Conservation (phyloP, 2,329 filamentous ascomycete species). For the Coleophoma crateriformis region DNA sequence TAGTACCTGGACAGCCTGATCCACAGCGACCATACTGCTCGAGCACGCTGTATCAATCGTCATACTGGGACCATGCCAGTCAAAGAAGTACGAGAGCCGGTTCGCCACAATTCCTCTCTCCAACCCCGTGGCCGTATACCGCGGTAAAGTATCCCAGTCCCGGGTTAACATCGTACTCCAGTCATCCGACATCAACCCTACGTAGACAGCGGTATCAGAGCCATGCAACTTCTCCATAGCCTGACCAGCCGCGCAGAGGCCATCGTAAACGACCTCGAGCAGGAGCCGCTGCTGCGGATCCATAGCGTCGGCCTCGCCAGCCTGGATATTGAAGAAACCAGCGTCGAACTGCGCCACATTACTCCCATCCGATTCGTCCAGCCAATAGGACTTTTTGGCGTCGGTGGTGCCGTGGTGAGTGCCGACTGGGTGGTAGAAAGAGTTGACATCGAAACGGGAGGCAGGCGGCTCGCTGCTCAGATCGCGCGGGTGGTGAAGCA, state of each 20-base stretch:
- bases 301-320: conserved; percentile 14
- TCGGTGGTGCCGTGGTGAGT: background rate
- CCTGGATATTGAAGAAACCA: conserved; percentile 17
- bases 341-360: background rate
- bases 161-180: conserved; percentile 14
- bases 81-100: conserved; percentile 34
- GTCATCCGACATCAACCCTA: conserved; percentile 19
- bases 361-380: background rate
- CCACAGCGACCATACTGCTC: conserved; percentile 27
- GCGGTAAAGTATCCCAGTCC: conserved; percentile 29
- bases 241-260: conserved; percentile 12
- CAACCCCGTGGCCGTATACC: conserved; percentile 27
- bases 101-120: conserved; percentile 29
- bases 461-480: background rate
- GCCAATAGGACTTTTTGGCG: background rate
- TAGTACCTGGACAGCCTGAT: conserved; percentile 16
- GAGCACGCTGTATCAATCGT: conserved; percentile 35
- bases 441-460: background rate
- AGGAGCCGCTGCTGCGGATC: conserved; percentile 19
- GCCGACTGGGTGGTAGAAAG: background rate
- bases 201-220: conserved; percentile 18
- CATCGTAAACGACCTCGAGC: conserved; percentile 16
- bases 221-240: conserved; percentile 10
- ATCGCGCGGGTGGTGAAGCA: background rate
- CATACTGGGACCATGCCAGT: conserved; percentile 29